A percentile compares a stretch with the other conserved stretches of the same genome.
phyloP scores from a whole-genome alignment of 202 grass and related monocot genomes.

The Schoenoplectus tabernaemontani region DNA sequence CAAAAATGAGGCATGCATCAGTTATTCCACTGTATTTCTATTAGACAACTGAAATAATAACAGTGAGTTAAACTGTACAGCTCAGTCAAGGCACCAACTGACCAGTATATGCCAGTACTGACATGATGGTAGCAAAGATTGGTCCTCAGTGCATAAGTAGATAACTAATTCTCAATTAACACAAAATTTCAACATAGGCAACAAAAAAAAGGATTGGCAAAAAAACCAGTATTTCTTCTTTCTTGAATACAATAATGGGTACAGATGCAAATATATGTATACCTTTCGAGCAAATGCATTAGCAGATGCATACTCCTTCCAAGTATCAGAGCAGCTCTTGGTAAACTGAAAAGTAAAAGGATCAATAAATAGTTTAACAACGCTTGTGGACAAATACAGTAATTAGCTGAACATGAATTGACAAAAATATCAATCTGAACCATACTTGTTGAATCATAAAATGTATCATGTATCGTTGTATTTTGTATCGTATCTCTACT shows the following conservation, averaged over 20 bases:
- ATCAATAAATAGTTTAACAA: slow-evolving; percentile 12
- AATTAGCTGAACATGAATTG: background rate
- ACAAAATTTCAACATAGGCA: background rate
- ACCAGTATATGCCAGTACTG: background rate
- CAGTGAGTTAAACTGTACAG: background rate
- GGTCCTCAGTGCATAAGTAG: background rate
- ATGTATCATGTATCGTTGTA: too few species aligned
- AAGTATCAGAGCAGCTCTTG: slow-evolving; percentile 30
- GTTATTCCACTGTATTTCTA: background rate
- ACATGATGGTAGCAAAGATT: background rate
- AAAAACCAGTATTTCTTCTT: background rate
- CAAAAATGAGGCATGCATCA: slow-evolving; percentile 14
- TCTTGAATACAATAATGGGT: too few species aligned
- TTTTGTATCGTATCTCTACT: too few species aligned
- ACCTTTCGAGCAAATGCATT: slow-evolving; percentile 75
- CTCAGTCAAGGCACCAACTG: background rate
- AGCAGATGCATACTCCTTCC: slow-evolving; percentile 64
- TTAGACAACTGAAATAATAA: background rate
- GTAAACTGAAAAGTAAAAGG: slow-evolving; percentile 40
- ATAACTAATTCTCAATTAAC: background rate
- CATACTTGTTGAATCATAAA: too few species aligned
- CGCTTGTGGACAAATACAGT: background rate
- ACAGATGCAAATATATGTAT: slow-evolving; percentile 9
- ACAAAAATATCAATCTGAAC: background rate
- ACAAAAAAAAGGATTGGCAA: background rate